phyloP scores from a whole-genome alignment of 495 filamentous ascomycete genomes.

The Trichoderma orchidacearum region DNA sequence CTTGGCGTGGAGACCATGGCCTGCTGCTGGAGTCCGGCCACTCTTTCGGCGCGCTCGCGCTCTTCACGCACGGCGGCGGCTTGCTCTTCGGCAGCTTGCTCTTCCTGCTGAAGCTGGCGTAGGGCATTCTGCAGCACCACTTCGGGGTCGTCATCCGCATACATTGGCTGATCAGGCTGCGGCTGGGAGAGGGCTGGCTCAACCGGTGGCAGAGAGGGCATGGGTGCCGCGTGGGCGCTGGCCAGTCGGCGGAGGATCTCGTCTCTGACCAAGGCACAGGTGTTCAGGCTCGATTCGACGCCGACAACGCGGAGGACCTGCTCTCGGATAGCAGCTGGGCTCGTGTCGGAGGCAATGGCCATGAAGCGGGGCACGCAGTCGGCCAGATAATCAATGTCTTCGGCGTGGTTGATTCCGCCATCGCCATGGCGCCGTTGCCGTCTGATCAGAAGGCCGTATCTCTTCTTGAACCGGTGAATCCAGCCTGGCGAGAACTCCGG shows the following conservation, averaged over 20 bases:
- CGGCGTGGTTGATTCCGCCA: conserved; percentile 21
- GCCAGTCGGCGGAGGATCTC: conserved; percentile 31
- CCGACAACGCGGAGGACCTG: conserved; percentile 29
- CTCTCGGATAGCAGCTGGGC: conserved; percentile 32
- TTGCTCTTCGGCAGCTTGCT: conserved; percentile 33
- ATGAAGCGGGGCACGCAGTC: conserved; percentile 34
- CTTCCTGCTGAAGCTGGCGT: conserved; percentile 31
- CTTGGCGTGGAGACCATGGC: background rate
- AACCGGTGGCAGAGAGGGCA: conserved; percentile 7
- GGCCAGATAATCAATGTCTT: conserved; percentile 34
- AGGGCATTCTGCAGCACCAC: conserved; percentile 35
- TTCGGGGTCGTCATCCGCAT: conserved; percentile 32
- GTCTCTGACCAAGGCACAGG: conserved; percentile 35
- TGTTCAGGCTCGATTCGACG: conserved; percentile 28
- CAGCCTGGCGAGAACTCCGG: conserved; percentile 41
- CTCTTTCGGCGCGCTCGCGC: conserved; percentile 28
- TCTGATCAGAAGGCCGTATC: conserved; percentile 33
- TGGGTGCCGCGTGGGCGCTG: conserved; percentile 10
- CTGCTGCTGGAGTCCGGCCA: background rate
- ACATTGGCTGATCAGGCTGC: conserved; percentile 7
- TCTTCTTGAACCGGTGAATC: conserved; percentile 41
- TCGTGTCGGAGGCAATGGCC: conserved; percentile 29
- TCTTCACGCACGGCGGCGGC: conserved; percentile 29
- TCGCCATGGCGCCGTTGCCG: conserved; percentile 31
- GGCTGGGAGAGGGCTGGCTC: conserved; percentile 10